Evolutionary conservation across 2,329 filamentous ascomycete species (phyloP), one percentile per base, ranked within the genome.

Genomic region (Colletotrichum paranaense): DNA sequence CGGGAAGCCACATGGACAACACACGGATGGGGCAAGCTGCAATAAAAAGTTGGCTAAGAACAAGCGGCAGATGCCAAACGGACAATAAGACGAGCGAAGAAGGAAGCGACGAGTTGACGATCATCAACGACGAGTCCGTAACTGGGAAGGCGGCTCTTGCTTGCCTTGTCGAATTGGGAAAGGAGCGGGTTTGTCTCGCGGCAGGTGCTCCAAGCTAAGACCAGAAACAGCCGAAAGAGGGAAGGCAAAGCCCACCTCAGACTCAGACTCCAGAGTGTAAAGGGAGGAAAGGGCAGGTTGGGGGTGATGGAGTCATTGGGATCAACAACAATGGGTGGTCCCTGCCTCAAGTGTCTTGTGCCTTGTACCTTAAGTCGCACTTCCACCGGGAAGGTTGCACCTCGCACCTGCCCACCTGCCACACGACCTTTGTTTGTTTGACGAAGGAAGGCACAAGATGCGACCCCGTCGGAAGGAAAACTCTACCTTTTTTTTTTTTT

Each of bases 1-100:
- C 70, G 70, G 70, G 60, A 69, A 55, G 70, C 53, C 66, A 38
- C 55, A 73, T 68, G 70, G 66, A 49, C 42, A 49, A 49, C 8
- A 49, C 42, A 49, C 42, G 42, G 42, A 49, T 22, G 53, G 46
- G 22, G 65, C 57, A 24, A 42, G 38, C 14, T 5, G 38, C 38
- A 19, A 19, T 35, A 35, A 12, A 42, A 42, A 42, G 38, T 42
- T 42, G 38, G 14, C 38, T 42, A 42, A 42, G 16, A 42, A 19
- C 38, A 19, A 42, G 38, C 38, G 38, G 38, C 38, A 42, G 38
- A 42, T 42, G 38, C 38, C 38, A 42, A 22, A 24, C 24, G 53
- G 42, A 49, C 19, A 49, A 49, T 9, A n/a, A 6, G 62, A 65
- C 32, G 19, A 52, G 60, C 42, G 60, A 30, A 9, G 46, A n/a